A percentile compares a stretch with the other conserved stretches of the same genome.
Conservation (phyloP, 2,329 filamentous ascomycete genomes). For the Tolypocladium nubicola region DNA sequence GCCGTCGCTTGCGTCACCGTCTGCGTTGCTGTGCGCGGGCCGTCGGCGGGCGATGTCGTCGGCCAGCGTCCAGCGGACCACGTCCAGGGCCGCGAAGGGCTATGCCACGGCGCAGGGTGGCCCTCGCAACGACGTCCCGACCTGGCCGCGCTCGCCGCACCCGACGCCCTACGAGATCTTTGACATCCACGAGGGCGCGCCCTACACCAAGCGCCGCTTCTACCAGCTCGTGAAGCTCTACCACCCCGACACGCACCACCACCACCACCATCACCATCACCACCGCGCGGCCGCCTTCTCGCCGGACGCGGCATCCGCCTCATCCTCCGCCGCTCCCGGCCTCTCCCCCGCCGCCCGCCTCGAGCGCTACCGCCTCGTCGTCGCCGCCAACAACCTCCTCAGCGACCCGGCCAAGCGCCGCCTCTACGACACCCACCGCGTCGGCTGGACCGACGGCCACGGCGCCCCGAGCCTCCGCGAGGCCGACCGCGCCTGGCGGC, state of each 20-base stretch:
- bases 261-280: neutral
- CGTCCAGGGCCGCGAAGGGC: neutral
- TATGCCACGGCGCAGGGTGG: slow-evolving; percentile 1
- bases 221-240: slow-evolving; percentile 92
- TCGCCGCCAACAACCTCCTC: slow-evolving; percentile 80
- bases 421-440: slow-evolving; percentile 72
- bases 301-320: neutral
- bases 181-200: slow-evolving; percentile 41
- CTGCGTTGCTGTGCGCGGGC: neutral
- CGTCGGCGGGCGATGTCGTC: neutral
- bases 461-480: slow-evolving; percentile 37
- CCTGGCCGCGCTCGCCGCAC: slow-evolving; percentile 36
- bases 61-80: neutral
- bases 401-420: slow-evolving; percentile 68
- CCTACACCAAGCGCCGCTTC: slow-evolving; percentile 76
- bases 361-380: slow-evolving; percentile 83
- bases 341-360: slow-evolving; percentile 51
- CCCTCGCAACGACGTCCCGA: neutral
- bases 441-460: slow-evolving; percentile 62
- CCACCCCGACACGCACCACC: slow-evolving; percentile 63
- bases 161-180: slow-evolving; percentile 92
- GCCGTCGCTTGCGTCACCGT: neutral
- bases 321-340: neutral
- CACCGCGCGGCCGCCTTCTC: neutral
- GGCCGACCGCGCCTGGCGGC: slow-evolving; percentile 38